A percentile compares a stretch with the other conserved stretches of the same genome.
phyloP scores from a whole-genome alignment of 768 basidiomycete genomes.

The Trametopsis cervina region DNA sequence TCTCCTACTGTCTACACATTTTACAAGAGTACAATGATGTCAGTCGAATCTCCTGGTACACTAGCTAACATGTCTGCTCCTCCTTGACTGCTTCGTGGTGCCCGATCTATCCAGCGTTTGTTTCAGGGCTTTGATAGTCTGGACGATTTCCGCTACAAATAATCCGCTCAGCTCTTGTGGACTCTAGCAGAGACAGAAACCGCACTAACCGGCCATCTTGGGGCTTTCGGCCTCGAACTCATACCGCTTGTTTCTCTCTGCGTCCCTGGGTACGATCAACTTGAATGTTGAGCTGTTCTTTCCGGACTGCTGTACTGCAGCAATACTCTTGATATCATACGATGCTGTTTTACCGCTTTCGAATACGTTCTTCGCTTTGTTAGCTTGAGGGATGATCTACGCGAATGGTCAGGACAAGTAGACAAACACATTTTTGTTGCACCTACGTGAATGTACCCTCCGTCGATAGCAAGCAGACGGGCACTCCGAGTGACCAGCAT shows the following conservation, averaged over 20 bases:
- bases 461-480: conserved; percentile 88
- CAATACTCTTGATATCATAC: conserved; percentile 85
- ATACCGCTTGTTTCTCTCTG: conserved; percentile 79
- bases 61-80: conserved; percentile 52
- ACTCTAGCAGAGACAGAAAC: background rate
- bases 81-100: conserved; percentile 53
- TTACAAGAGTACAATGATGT: too few relatives aligned
- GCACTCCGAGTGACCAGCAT: conserved; percentile 91
- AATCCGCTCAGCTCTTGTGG: conserved; percentile 24
- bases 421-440: background rate
- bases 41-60: too few relatives aligned
- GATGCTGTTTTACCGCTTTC: conserved; percentile 88
- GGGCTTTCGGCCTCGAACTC: conserved; percentile 95
- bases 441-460: conserved; percentile 83
- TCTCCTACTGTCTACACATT: too few relatives aligned
- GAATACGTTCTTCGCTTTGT: conserved; percentile 73
- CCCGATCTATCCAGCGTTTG: conserved; percentile 55
- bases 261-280: conserved; percentile 68
- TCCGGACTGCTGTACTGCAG: conserved; percentile 74
- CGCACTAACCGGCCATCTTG: conserved; percentile 62
- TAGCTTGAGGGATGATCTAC: conserved; percentile 85
- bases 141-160: conserved; percentile 56
- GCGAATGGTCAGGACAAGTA: conserved; percentile 10
- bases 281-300: conserved; percentile 84
- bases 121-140: conserved; percentile 62